Conservation (phyloP, 2,329 filamentous ascomycete genomes). For the Pseudocercospora cruenta region DNA sequence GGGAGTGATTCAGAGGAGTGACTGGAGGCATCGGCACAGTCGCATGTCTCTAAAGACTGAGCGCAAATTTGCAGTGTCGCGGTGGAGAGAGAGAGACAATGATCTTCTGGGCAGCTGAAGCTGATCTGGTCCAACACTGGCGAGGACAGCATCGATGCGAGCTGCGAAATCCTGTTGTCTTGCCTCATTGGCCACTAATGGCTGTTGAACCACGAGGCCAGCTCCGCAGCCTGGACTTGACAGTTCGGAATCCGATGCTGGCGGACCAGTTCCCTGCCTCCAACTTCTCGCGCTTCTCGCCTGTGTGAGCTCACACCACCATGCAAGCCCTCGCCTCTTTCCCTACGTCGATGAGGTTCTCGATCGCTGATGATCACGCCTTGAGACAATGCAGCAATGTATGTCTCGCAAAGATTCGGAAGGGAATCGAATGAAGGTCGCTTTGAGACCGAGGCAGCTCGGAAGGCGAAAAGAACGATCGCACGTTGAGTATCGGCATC, state of each 20-base stretch:
- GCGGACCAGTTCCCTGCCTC: not conserved
- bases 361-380: not conserved
- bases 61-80: too few relatives aligned
- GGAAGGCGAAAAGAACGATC: not conserved
- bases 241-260: not conserved
- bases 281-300: not conserved
- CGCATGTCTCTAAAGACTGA: too few relatives aligned
- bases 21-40: too few relatives aligned
- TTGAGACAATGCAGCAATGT: not conserved
- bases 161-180: too few relatives aligned
- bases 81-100: too few relatives aligned
- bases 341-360: not conserved
- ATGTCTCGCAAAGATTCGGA: not conserved
- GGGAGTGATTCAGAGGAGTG: too few relatives aligned
- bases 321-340: not conserved
- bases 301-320: not conserved
- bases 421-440: not conserved
- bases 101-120: too few relatives aligned
- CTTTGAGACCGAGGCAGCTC: not conserved
- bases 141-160: too few relatives aligned
- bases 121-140: too few relatives aligned
- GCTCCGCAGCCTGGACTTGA: not conserved
- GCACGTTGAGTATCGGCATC: not conserved
- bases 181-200: too few relatives aligned
- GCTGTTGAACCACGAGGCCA: not conserved